Evolutionary conservation across 2,329 filamentous ascomycete species (phyloP), one percentile per base, ranked within the genome.

Genomic region (Alternaria brassicicola): DNA sequence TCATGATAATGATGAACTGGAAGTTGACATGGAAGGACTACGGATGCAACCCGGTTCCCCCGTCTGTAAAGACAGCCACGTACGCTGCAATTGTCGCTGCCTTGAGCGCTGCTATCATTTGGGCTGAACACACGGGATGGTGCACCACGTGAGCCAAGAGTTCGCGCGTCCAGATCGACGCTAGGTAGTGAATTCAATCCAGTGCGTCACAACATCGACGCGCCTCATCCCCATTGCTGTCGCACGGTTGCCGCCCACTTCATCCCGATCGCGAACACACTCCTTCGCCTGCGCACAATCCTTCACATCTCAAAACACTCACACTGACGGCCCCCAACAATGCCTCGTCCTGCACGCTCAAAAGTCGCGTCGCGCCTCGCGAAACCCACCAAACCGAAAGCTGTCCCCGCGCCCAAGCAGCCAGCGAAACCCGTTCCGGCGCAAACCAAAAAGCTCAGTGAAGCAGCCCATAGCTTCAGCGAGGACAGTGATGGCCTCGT

Each of bases 401-500:
- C 66, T 57, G 64, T 56, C 59, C 52, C 70, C 41, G 56, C 56
- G 38, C 62, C 55, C 60, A 69, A 72, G 42, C 59, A 61, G 52
- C 30, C 47, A 42, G 42, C 58, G 28, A 63, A 71, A 59, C 36
- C 65, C 13, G 55, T 62, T n/a, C 45, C 67, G 59, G 57, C 65
- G 26, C 57, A 60, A 31, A 59, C 59, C 25, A 62, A 38, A n/a
- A 65, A 64, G 21, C 49, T 52, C 13, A 52, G 45, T 6, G 61
- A 71, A 23, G 51, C 57, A 21, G 38, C 61, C 23, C 62, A 71
- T 13, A 68, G 56, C 49, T 66, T 72, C 62, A 76, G 75, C 58
- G 73, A 77, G 38, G 77, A 78, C 52, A 75, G 72, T 57, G 73
- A 78, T 66, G 73, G 75, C 3, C 65, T 78, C 10, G 71, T 76